Percentiles rank a stretch among this genome's conserved stretches.
phyloP scores from a whole-genome alignment of 192 early-diverging fungal species.

The Obelidium mucronatum region DNA sequence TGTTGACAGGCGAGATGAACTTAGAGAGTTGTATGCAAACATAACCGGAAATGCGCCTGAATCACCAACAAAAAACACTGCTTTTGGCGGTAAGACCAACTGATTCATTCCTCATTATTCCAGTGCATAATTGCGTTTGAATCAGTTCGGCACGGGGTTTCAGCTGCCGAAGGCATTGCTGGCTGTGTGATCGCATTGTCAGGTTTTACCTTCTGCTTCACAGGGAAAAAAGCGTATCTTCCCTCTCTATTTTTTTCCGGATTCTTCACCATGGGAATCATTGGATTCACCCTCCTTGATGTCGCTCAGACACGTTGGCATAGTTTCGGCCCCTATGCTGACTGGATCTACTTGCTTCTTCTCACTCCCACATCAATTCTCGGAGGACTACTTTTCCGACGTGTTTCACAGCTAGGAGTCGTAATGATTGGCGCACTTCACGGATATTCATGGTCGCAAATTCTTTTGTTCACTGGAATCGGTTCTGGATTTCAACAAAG shows the following conservation, averaged over 20 bases:
- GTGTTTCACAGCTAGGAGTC: constrained; percentile 14
- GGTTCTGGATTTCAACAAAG: constrained; percentile 12
- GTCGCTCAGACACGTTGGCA: constrained; percentile 23
- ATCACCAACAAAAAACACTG: no score
- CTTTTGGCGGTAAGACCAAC: no score
- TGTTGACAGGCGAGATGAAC: no score
- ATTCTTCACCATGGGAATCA: constrained; percentile 28
- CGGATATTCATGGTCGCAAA: constrained; percentile 22
- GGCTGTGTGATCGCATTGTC: not conserved
- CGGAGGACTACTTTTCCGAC: constrained; percentile 24
- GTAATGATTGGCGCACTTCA: constrained; percentile 24
- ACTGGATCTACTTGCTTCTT: constrained; percentile 30
- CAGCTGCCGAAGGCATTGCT: constrained; percentile 21
- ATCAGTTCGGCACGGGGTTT: constrained; percentile 14
- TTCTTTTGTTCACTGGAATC: constrained; percentile 32
- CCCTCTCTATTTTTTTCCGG: constrained; percentile 29
- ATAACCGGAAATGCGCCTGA: no score
- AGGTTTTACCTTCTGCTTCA: constrained; percentile 33
- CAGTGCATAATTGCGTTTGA: no score
- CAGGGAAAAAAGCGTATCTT: constrained; percentile 28
- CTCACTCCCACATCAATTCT: constrained; percentile 10
- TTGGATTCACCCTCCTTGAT: constrained; percentile 22
- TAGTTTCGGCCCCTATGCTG: constrained; percentile 28
- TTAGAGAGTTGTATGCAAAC: no score
- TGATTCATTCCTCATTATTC: no score